phyloP scores from a whole-genome alignment of 371 early-diverging fungal genomes.

The Apophysomyces trapeziformis region DNA sequence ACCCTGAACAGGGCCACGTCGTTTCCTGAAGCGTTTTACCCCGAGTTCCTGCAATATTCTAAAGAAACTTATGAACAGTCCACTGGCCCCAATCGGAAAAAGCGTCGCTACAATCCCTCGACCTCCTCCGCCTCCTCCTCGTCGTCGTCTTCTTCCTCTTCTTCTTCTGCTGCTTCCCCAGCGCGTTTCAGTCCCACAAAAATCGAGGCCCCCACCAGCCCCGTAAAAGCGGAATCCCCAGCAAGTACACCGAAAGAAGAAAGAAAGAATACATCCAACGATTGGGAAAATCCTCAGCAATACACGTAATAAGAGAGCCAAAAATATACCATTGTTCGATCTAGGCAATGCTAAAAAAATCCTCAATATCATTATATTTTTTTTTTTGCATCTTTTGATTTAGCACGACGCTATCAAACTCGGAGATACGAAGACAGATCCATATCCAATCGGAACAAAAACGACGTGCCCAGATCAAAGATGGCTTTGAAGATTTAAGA shows the following conservation, averaged over 20 bases:
- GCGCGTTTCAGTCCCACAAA: slow-evolving; percentile 1
- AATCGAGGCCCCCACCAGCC: neutral
- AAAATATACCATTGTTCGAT: too few relatives aligned
- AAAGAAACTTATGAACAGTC: slow-evolving; percentile 33
- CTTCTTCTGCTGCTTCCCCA: neutral
- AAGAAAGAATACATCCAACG: neutral
- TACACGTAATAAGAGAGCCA: slow-evolving; percentile 11
- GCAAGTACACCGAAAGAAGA: neutral
- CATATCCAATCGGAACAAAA: slow-evolving; percentile 69
- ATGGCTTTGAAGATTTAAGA: slow-evolving; percentile 61
- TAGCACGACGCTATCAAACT: slow-evolving; percentile 21
- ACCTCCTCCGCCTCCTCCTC: neutral
- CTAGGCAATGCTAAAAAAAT: too few relatives aligned
- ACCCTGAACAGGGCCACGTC: slow-evolving; percentile 17
- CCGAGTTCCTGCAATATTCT: slow-evolving; percentile 36
- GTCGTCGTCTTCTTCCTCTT: neutral
- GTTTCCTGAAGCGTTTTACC: slow-evolving; percentile 26
- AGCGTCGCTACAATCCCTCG: slow-evolving; percentile 4
- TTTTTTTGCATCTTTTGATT: slow-evolving; percentile 1
- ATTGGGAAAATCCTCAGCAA: slow-evolving; percentile 5
- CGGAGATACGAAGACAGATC: slow-evolving; percentile 57
- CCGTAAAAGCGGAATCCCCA: neutral
- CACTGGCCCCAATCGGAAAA: slow-evolving; percentile 16
- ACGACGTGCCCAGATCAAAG: slow-evolving; percentile 63
- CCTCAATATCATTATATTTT: too few relatives aligned